Percentiles rank a stretch among this genome's conserved stretches.
Conservation (phyloP, 768 basidiomycete species). For the Vararia minispora region DNA sequence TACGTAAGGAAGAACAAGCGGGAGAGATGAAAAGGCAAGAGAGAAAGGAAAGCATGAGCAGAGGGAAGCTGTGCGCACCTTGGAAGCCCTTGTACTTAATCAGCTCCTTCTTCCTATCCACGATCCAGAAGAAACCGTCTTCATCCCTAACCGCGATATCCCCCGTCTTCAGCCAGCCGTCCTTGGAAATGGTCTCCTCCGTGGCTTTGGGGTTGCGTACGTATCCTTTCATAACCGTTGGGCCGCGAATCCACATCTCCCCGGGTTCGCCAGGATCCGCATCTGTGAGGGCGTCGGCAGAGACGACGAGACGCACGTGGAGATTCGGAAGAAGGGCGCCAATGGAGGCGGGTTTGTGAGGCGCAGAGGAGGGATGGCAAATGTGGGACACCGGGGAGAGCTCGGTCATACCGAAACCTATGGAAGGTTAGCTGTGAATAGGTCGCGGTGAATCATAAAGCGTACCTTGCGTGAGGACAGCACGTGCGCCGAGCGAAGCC, state of each 20-base stretch:
- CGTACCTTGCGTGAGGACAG: too few relatives aligned
- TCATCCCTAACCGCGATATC: constrained; percentile 42
- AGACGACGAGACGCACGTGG: not conserved
- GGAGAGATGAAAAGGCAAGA: constrained; percentile 9
- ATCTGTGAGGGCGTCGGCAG: not conserved
- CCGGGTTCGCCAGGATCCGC: not conserved
- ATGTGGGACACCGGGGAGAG: too few relatives aligned
- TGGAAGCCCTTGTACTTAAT: constrained; percentile 16
- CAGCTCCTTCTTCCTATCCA: constrained; percentile 21
- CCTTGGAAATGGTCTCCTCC: constrained; percentile 33
- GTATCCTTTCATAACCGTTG: too few relatives aligned
- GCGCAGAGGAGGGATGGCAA: too few relatives aligned
- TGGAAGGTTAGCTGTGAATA: too few relatives aligned
- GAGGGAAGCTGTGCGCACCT: not conserved
- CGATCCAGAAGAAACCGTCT: constrained; percentile 51
- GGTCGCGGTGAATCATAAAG: too few relatives aligned
- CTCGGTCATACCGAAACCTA: too few relatives aligned
- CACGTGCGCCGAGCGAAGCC: not conserved
- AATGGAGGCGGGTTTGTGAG: not conserved
- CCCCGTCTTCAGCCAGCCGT: constrained; percentile 48
- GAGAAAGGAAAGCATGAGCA: constrained; percentile 3
- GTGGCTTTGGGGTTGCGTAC: constrained; percentile 31
- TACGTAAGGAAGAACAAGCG: too few relatives aligned
- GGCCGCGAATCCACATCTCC: not conserved
- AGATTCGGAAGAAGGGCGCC: not conserved